Evolutionary conservation across 345 rosid genomes (phyloP).

Genomic region (Physaria fendleri): DNA sequence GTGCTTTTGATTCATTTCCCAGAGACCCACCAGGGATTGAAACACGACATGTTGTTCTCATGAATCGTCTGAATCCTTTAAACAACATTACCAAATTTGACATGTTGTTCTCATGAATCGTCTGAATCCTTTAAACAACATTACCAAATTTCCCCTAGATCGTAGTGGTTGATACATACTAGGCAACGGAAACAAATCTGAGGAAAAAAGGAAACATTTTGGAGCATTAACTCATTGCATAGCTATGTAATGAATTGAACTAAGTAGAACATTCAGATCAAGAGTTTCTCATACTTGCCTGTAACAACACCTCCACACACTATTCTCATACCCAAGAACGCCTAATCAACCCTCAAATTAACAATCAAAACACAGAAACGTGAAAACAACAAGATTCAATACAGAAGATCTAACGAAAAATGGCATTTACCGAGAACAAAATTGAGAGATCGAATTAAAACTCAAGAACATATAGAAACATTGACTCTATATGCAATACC

Average conservation of each 20-base stretch:
- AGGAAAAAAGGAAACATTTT: neutral
- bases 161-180: constrained; percentile 12
- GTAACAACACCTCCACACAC: constrained; percentile 20
- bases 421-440: neutral
- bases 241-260: neutral
- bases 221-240: neutral
- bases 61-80: constrained; percentile 33
- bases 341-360: constrained; percentile 17
- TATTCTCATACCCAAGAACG: constrained; percentile 17
- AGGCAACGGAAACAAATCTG: constrained; percentile 26
- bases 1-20: constrained; percentile 24
- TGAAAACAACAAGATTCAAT: neutral
- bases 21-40: constrained; percentile 42
- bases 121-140: constrained; percentile 24
- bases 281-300: constrained; percentile 31
- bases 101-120: constrained; percentile 50
- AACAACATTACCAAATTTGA: constrained; percentile 21
- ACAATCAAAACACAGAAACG: neutral
- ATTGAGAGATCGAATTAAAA: neutral
- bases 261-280: neutral
- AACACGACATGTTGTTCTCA: constrained; percentile 51
- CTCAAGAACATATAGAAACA: neutral
- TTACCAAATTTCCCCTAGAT: constrained; percentile 17
- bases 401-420: neutral
- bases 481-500: neutral